Evolutionary conservation across 306 rosid genomes (phyloP), one percentile per base, ranked within the genome.

Genomic region (Malus asiatica): DNA sequence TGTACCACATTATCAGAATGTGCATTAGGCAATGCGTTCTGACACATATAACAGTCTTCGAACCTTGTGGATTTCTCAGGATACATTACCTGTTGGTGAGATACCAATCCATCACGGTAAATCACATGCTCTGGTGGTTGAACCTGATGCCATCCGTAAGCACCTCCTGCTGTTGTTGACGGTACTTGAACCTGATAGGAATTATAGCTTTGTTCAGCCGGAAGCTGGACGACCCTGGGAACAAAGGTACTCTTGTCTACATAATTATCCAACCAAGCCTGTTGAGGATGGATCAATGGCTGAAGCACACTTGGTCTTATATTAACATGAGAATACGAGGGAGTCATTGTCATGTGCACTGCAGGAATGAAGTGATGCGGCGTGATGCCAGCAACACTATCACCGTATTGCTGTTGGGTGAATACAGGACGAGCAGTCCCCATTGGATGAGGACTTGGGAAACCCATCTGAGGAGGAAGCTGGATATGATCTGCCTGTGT

Each of bases 41-140:
- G 96, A 83, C 97, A 94, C 89, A 90, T 77, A 78, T 80, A 83
- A 83, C 91, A 90, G 53, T 89, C 89, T 79, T 91, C 88, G 52
- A 70, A 78, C 81, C 85, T 82, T 20, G 53, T 78, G 75, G 79
- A 55, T 74, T 82, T 82, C 77, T 88, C 88, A 78, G 87, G 76
- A 77, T 69, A 79, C 74, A 71, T 76, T 75, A 78, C 88, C 70
- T 85, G 88, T 73, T 82, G 93, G 80, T 90, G 88, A 55, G 93
- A 74, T 58, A 46, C 83, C 76, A 74, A 58, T 63, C 90, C 90
- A 73, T 90, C 94, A 70, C 84, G 80, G 77, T 74, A 71, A 79
- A 85, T 76, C 79, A 79, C 83, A 55, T 77, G 89, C 72, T 90
- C 87, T 33, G 81, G 86, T 40, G 74, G 23, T 23, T 93, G 90